A percentile compares a stretch with the other conserved stretches of the same genome.
Evolutionary conservation across 2,329 filamentous ascomycete species (phyloP).

Genomic region (Aureobasidium sp.): DNA sequence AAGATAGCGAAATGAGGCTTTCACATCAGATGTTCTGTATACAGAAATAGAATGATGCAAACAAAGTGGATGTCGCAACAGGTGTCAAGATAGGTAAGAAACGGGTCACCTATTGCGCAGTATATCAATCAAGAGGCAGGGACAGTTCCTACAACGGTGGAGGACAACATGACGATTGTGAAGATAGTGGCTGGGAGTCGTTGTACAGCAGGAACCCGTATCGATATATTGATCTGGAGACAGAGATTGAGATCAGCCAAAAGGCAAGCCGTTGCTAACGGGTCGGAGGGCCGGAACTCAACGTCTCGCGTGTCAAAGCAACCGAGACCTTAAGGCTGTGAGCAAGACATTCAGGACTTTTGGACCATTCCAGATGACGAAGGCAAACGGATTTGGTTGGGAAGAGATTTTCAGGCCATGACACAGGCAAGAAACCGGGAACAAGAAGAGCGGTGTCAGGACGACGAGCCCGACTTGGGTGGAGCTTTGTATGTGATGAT

Average conservation of each 20-base stretch:
- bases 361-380: not conserved
- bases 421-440: not conserved
- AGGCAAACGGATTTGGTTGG: too few species aligned
- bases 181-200: not conserved
- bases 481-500: not conserved
- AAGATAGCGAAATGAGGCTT: not conserved
- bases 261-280: not conserved
- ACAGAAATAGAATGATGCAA: not conserved
- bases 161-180: not conserved
- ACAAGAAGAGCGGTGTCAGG: not conserved
- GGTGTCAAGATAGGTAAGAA: not conserved
- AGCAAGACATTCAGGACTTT: not conserved
- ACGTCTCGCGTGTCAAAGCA: conserved; percentile 4
- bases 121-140: not conserved
- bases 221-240: not conserved
- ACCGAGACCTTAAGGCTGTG: not conserved
- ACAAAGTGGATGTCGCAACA: not conserved
- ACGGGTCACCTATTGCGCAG: not conserved
- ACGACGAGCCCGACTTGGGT: not conserved
- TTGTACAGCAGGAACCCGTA: not conserved
- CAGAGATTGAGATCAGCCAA: not conserved
- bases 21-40: not conserved
- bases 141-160: not conserved
- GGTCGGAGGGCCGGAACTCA: not conserved
- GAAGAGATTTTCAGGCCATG: not conserved